Evolutionary conservation across 176 grass and related monocot species (phyloP), one percentile per base, ranked within the genome.

Genomic region (Olyra latifolia): DNA sequence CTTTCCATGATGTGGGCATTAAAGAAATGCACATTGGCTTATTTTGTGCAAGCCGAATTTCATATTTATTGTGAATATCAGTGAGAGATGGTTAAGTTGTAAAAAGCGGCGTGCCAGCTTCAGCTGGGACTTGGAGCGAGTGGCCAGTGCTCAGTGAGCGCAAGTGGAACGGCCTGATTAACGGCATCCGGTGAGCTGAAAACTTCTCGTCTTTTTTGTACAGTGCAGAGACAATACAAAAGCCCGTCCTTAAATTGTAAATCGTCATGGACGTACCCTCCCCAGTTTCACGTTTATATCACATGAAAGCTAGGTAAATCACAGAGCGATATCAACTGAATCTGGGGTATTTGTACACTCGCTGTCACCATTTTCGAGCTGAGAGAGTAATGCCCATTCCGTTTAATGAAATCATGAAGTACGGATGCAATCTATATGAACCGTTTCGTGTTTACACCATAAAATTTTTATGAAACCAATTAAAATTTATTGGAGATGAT

Each of bases 191-290:
- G 25, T 42, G 47, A 75, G 53, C 70, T 23, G 25, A 50, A 76
- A 28, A 30, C 44, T 59, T 74, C 1, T 5, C 42, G 14, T 47
- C 2, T 20, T 17, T 35, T 85, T 56, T 65, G 74, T 79, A 88
- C 66, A 79, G 66, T 40, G 28, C 15, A 77, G 58, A 79, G 47
- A 46, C 65, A 46, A 46, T 77, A 44, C 27, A 78, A 54, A 72
- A 78, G 27, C 61, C 9, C 53, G 29, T 43, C 60, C 54, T 44
- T 89, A 52, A 69, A 69, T 43, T 84, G 87, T 67, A 80, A 62
- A 52, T 69, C 24, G 27, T 19, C 75, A 38, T 12, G 74, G 20
- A 53, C 32, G 32, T 35, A 35, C 7, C 50, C 50, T 53, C 7
- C 10, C 50, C 11, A 7, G 54, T 35, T 62, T 49, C 28, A 16